These are phyloP conservation scores for Phytophthora uliginosa DNA, from an alignment of 352 stramenopile genomes.

Conservation along the genomic window DNA sequence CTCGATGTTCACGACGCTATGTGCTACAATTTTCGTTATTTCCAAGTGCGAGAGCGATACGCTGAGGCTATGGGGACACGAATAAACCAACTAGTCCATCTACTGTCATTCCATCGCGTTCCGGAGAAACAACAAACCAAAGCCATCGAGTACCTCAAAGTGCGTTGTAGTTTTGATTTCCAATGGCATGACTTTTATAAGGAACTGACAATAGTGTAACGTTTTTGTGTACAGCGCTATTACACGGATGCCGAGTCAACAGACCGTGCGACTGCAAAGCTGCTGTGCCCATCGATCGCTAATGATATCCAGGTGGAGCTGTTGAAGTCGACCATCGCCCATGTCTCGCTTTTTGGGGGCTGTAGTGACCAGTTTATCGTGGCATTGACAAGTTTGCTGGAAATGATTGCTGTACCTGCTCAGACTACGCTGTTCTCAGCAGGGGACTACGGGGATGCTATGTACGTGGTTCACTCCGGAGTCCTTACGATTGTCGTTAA, in stretches of 20 bases:
- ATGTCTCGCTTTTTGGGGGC: constrained; percentile 60
- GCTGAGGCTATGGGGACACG: constrained; percentile 59
- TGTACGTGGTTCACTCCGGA: constrained; percentile 77
- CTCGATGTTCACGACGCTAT: constrained; percentile 69
- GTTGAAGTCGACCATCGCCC: constrained; percentile 52
- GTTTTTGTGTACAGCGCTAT: constrained; percentile 42
- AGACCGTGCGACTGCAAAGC: constrained; percentile 69
- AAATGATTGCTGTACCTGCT: constrained; percentile 58
- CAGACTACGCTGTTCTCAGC: constrained; percentile 61
- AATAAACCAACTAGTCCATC: constrained; percentile 73
- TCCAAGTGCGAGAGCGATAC: constrained; percentile 74
- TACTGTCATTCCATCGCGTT: constrained; percentile 69
- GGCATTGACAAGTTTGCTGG: constrained; percentile 67
- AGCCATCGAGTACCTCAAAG: constrained; percentile 62
- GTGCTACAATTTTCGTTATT: constrained; percentile 77
- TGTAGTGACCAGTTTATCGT: constrained; percentile 62
- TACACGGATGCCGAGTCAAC: constrained; percentile 71
- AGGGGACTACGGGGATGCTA: constrained; percentile 64
- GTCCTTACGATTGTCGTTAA: constrained; percentile 66
- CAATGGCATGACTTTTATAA: background rate
- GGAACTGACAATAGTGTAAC: background rate
- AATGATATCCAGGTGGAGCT: constrained; percentile 78
- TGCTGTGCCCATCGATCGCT: constrained; percentile 71
- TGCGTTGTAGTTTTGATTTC: background rate
- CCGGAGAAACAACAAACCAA: constrained; percentile 55